Evolutionary conservation across 1,284 basidiomycete genomes (phyloP).

Genomic region (Ustilago loliicola): DNA sequence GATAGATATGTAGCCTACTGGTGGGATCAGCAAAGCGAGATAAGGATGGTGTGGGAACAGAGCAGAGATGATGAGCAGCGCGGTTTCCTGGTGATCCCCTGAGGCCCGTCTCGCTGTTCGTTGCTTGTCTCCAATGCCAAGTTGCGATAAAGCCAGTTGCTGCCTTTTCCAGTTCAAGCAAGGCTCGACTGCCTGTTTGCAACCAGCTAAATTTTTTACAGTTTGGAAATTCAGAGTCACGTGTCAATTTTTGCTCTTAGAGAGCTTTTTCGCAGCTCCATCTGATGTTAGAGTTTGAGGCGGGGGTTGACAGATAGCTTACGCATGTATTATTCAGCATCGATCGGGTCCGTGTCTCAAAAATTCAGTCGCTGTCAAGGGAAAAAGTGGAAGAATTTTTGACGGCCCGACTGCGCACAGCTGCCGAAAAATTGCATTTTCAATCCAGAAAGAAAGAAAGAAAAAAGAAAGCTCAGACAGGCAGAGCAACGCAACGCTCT

Average conservation of each 20-base stretch:
- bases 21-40: constrained; percentile 57
- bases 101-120: neutral
- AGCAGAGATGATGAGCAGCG: neutral
- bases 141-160: neutral
- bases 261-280: no score
- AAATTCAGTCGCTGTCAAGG: constrained; percentile 13
- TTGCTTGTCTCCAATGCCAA: neutral
- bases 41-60: constrained; percentile 31
- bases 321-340: constrained; percentile 11
- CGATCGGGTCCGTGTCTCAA: neutral
- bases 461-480: constrained; percentile 17
- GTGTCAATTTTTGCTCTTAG: neutral
- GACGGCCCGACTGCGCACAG: constrained; percentile 18
- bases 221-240: constrained; percentile 22
- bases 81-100: neutral
- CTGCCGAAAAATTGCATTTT: neutral
- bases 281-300: no score
- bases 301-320: neutral
- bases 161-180: neutral
- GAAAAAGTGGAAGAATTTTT: constrained; percentile 21
- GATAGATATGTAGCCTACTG: constrained; percentile 53
- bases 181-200: constrained; percentile 3
- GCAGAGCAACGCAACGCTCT: neutral
- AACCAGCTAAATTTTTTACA: constrained; percentile 33
- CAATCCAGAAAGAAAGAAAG: neutral